Evolutionary conservation across 2,329 filamentous ascomycete species (phyloP), one percentile per base, ranked within the genome.

Genomic region (Trichoderma koningiopsis): DNA sequence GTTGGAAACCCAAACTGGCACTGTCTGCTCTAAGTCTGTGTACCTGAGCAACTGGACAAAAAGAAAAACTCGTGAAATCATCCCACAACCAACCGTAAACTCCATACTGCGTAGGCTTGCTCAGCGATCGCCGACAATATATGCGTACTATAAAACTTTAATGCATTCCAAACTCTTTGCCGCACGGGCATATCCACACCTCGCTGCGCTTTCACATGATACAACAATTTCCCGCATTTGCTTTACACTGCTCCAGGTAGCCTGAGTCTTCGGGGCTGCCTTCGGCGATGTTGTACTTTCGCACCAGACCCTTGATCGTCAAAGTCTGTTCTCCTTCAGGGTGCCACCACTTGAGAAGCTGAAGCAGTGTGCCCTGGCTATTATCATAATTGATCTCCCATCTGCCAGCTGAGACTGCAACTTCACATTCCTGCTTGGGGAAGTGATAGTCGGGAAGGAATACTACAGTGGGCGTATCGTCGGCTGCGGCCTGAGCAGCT

Each of bases 401-500:
- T 77, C 95, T 96, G 7, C 96, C 96, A 0, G 91, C 92, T 62
- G 88, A 93, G 33, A 94, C 91, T 66, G 91, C 87, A 4, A 99
- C 89, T 0, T 85, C 85, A 49, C 89, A 92, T 56, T 88, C 84
- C 59, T 91, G 87, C 65, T 89, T 87, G 1, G 95, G 94, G 78
- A 97, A 99, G 80, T 99, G 96, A 76, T 92, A 97, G 68, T 94
- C 92, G 0, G 96, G 96, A 2, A 99, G 83, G 79, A 92, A 97
- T 10, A 98, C 85, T 56, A 93, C 87, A 0, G 95, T 98, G 0
- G 94, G 93, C 1, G 83, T 82, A 0, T 91, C 87, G 49, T 92
- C 86, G 2, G 76, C 74, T 3, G 89, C 89, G 0, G 87, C 78
- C 40, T 84, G 85, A 3, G 87, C 81, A 2, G 91, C 90, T 0